Evolutionary conservation across 148 eudicot species (phyloP).

Genomic region (Gaultheria prostrata): DNA sequence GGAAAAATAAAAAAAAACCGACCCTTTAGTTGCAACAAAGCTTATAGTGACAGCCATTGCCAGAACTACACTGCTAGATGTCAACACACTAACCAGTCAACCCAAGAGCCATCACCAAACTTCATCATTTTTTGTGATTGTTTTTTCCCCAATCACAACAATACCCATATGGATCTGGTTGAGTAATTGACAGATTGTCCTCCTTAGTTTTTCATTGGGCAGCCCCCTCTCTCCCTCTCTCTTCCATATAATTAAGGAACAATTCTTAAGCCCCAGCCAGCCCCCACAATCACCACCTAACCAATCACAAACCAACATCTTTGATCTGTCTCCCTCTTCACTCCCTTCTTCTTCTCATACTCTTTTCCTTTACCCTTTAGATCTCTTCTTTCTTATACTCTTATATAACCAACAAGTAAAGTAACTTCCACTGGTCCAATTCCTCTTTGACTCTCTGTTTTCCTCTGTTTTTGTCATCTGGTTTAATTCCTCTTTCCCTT

Average conservation of each 20-base stretch:
- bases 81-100: conserved; percentile 3
- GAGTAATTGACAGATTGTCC: conserved; percentile 26
- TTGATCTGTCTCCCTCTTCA: conserved; percentile 4
- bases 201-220: conserved; percentile 16
- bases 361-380: background rate
- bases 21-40: background rate
- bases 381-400: conserved; percentile 22
- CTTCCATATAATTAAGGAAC: conserved; percentile 13
- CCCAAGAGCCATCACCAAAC: background rate
- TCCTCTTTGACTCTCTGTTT: conserved; percentile 10
- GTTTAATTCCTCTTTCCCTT: background rate
- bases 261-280: conserved; percentile 11
- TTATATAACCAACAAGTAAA: background rate
- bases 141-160: conserved; percentile 1
- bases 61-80: background rate
- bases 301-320: conserved; percentile 34
- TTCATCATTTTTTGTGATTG: background rate
- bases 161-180: conserved; percentile 13
- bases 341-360: background rate
- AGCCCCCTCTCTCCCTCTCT: background rate
- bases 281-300: conserved; percentile 27
- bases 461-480: conserved; percentile 3
- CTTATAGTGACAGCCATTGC: background rate
- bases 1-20: too few species aligned
- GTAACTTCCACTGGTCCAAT: background rate